Base-by-base conservation (phyloP, 139 green algal species). In the Chlamydomonas sphaeroides region DNA sequence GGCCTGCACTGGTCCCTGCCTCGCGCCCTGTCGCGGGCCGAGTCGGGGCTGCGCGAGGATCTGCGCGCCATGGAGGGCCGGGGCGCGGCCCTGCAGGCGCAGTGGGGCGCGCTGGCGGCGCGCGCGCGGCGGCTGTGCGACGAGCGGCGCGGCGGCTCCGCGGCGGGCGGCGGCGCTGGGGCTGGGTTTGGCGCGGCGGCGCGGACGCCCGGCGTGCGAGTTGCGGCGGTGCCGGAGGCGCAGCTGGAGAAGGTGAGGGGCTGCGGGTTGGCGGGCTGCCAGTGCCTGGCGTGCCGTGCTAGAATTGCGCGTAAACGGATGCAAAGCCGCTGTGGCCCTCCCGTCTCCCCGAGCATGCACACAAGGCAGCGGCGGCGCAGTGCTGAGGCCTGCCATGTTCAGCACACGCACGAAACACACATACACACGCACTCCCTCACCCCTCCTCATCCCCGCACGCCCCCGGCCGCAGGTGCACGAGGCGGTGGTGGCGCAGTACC, bases 1-100 rank as follows among this genome's bases (percentile, higher is more conserved):
- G 68, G 89, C 57, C 90, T 95, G 85, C 91, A 95, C 67, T 93
- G 89, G 88, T 83, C 85, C 53, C 73, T 94, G 65, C 91, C 91
- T 23, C 79, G 84, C 23, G 89, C 88, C 4, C 66, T 90, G 68
- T 92, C 86, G 2, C 45, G 33, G 14, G 88, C 91, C 5, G 92
- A 95, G 87, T 38, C 51, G 48, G 38, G 69, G 11, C 82, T 93
- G 49, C 30, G 38, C 15, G 73, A 48, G 3, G 73, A 89, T 42
- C 85, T 89, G 66, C 42, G 25, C 17, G 68, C 5, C 1, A 6
- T 67, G 65, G 77, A 84, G 49, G 26, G 20, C 32, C 75, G 75
- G 2, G 6, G 15, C 36, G 25, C 10, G 17, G 59, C 61, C 28
- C 42, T 82, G 75, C 61, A 51, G 5, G 26, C 26, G 61, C 75